A percentile compares a stretch with the other conserved stretches of the same genome.
phyloP scores from a whole-genome alignment of 192 early-diverging fungal genomes.

The Backusella liffmaniae region DNA sequence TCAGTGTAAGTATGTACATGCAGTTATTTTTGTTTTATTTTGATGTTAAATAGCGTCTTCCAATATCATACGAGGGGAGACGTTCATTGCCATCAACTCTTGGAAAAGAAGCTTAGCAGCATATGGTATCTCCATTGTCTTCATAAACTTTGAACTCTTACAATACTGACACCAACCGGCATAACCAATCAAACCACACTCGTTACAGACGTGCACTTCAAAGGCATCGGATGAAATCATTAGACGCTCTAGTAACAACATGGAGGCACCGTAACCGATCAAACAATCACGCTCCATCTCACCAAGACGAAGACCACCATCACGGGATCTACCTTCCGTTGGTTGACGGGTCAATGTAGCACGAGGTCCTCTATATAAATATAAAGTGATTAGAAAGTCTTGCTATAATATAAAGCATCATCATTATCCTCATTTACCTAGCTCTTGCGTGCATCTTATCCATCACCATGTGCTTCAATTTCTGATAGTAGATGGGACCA shows the following conservation, averaged over 20 bases:
- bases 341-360: constrained; percentile 92
- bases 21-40: not conserved
- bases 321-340: constrained; percentile 94
- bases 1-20: not conserved
- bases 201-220: constrained; percentile 87
- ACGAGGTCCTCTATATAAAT: constrained; percentile 70
- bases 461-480: constrained; percentile 98
- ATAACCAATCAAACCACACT: constrained; percentile 90
- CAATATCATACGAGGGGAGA: constrained; percentile 48
- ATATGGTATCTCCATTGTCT: constrained; percentile 94
- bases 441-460: constrained; percentile 99
- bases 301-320: constrained; percentile 95
- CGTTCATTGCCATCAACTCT: constrained; percentile 96
- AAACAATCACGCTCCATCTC: constrained; percentile 99
- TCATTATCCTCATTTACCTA: constrained; percentile 35
- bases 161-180: constrained; percentile 92
- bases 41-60: constrained; percentile 32
- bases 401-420: not conserved
- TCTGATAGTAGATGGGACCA: constrained; percentile 96
- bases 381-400: not conserved
- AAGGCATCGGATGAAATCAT: constrained; percentile 93
- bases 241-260: constrained; percentile 89
- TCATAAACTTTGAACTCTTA: constrained; percentile 80
- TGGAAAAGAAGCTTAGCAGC: constrained; percentile 98
- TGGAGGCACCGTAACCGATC: constrained; percentile 95